phyloP scores from a whole-genome alignment of 202 grass and related monocot genomes.

The Carex arenaria region DNA sequence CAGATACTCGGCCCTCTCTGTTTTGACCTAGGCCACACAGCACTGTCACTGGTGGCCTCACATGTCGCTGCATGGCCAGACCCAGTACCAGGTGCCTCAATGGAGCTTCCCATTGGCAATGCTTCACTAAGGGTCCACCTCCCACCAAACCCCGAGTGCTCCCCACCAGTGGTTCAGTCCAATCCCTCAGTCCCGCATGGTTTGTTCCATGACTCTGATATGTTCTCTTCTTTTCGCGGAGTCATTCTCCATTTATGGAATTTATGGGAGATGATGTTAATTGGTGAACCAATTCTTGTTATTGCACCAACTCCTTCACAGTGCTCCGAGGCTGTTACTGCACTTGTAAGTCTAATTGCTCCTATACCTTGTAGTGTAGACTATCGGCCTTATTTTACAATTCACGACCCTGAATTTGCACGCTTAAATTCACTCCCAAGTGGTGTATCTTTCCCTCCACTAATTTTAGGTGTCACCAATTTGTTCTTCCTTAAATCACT shows the following conservation, averaged over 20 bases:
- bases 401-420: slow-evolving; percentile 91
- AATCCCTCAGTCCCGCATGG: slow-evolving; percentile 68
- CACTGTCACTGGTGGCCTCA: slow-evolving; percentile 73
- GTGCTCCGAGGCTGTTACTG: slow-evolving; percentile 82
- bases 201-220: slow-evolving; percentile 83
- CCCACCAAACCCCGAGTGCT: slow-evolving; percentile 42
- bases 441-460: slow-evolving; percentile 65
- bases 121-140: slow-evolving; percentile 74
- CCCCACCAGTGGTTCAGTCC: slow-evolving; percentile 37
- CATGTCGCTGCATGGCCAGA: slow-evolving; percentile 82
- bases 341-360: slow-evolving; percentile 89
- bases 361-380: slow-evolving; percentile 76
- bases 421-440: slow-evolving; percentile 66
- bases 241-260: slow-evolving; percentile 90
- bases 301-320: slow-evolving; percentile 79
- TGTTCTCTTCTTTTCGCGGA: slow-evolving; percentile 71
- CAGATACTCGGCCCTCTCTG: slow-evolving; percentile 98
- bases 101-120: slow-evolving; percentile 85
- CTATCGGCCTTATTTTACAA: slow-evolving; percentile 91
- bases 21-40: slow-evolving; percentile 79
- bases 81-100: slow-evolving; percentile 43
- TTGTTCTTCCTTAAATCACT: slow-evolving; percentile 94
- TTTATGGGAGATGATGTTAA: slow-evolving; percentile 89
- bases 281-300: slow-evolving; percentile 67
- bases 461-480: slow-evolving; percentile 91